Conservation (phyloP, 2,329 filamentous ascomycete species). For the Fusarium staphyleae region DNA sequence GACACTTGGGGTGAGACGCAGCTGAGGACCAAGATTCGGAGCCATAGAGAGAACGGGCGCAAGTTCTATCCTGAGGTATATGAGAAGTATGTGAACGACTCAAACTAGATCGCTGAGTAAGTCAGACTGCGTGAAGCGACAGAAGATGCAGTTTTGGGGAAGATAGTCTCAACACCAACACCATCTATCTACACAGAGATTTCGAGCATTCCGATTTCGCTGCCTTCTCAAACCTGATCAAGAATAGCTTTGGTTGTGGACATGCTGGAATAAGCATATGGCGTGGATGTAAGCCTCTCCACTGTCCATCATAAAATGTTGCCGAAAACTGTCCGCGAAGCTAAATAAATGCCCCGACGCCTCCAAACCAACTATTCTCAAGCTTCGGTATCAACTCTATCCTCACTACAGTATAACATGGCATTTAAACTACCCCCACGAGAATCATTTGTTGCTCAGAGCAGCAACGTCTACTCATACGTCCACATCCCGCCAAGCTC, state of each 20-base stretch:
- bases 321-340: slow-evolving; percentile 39
- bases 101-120: too few species aligned
- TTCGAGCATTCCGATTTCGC: neutral
- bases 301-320: slow-evolving; percentile 26
- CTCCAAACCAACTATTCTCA: neutral
- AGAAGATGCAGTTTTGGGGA: too few species aligned
- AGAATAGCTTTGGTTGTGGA: neutral
- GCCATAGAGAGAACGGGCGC: slow-evolving; percentile 56
- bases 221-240: neutral
- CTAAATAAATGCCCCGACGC: slow-evolving; percentile 17
- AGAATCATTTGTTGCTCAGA: slow-evolving; percentile 20
- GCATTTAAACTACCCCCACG: neutral
- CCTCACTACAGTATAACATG: slow-evolving; percentile 6
- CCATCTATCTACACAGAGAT: too few species aligned
- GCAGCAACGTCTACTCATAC: slow-evolving; percentile 43
- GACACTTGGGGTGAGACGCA: slow-evolving; percentile 64
- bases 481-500: slow-evolving; percentile 34
- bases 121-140: too few species aligned
- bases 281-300: neutral
- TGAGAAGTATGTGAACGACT: slow-evolving; percentile 55
- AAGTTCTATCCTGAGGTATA: slow-evolving; percentile 57
- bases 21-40: slow-evolving; percentile 60
- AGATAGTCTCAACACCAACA: too few species aligned
- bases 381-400: neutral
- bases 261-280: neutral